These are phyloP conservation scores for Penicillium crustosum DNA, from an alignment of 2,329 filamentous ascomycete genomes.

Conservation along the genomic window DNA sequence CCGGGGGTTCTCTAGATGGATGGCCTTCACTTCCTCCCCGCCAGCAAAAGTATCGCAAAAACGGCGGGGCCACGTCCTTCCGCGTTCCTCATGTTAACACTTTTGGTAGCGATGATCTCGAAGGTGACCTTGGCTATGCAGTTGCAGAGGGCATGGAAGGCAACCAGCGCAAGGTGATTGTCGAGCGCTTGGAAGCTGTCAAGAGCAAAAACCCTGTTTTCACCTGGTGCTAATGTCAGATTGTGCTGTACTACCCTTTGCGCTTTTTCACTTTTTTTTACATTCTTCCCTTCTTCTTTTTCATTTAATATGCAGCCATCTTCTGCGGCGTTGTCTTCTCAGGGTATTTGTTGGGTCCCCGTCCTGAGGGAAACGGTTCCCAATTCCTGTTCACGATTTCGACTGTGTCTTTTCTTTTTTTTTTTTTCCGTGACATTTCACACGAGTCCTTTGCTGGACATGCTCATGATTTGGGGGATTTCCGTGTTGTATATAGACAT, in stretches of 20 bases:
- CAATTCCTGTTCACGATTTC: background rate
- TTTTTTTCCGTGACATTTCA: constrained; percentile 30
- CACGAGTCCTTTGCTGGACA: constrained; percentile 16
- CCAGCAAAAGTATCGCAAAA: constrained; percentile 33
- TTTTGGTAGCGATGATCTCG: constrained; percentile 71
- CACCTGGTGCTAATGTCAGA: constrained; percentile 75
- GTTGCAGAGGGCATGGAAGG: constrained; percentile 93
- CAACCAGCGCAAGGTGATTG: constrained; percentile 89
- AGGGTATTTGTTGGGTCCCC: background rate
- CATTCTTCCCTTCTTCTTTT: constrained; percentile 20
- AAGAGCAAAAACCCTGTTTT: constrained; percentile 96
- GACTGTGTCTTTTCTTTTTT: constrained; percentile 15
- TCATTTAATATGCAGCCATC: constrained; percentile 21
- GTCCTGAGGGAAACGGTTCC: background rate
- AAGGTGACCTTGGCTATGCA: constrained; percentile 91
- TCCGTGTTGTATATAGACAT: constrained; percentile 39
- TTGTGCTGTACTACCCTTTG: constrained; percentile 6
- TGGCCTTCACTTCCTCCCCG: constrained; percentile 41
- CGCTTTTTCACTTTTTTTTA: constrained; percentile 7
- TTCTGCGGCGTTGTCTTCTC: constrained; percentile 22
- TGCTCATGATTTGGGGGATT: constrained; percentile 27
- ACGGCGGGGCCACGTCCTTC: constrained; percentile 43
- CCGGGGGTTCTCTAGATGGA: constrained; percentile 38
- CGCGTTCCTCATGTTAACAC: constrained; percentile 38
- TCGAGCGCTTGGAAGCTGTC: constrained; percentile 91